phyloP scores from a whole-genome alignment of 352 stramenopile genomes.

The Plasmopara viticola region DNA sequence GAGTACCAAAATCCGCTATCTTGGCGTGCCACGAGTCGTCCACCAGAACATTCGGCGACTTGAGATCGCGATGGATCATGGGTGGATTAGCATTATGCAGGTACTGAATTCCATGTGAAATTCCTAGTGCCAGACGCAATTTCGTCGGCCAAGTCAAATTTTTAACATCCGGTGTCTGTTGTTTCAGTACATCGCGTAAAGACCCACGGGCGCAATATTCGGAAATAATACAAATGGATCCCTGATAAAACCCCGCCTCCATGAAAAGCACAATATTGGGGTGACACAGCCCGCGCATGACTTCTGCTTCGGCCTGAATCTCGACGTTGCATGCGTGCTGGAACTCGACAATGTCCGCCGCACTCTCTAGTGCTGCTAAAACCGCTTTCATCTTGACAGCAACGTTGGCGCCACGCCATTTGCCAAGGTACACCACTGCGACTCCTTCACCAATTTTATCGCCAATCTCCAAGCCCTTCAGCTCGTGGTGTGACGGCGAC shows the following conservation, averaged over 20 bases:
- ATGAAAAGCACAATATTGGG: conserved; percentile 88
- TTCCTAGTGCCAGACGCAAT: conserved; percentile 65
- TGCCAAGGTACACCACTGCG: conserved; percentile 91
- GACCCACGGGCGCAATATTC: conserved; percentile 93
- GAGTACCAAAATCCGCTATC: conserved; percentile 86
- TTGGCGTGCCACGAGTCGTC: conserved; percentile 87
- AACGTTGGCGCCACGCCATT: conserved; percentile 93
- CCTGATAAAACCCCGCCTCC: conserved; percentile 79
- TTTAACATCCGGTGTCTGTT: conserved; percentile 43
- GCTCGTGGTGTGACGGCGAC: conserved; percentile 58
- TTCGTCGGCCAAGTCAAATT: conserved; percentile 78
- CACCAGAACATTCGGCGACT: conserved; percentile 87
- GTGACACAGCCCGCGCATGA: conserved; percentile 78
- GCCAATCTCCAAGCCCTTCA: conserved; percentile 75
- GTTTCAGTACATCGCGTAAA: conserved; percentile 91
- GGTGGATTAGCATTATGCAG: conserved; percentile 84
- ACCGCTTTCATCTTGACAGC: conserved; percentile 92
- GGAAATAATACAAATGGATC: conserved; percentile 92
- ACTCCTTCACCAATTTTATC: conserved; percentile 83
- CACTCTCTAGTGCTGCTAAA: conserved; percentile 51
- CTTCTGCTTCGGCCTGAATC: conserved; percentile 74
- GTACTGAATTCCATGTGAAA: conserved; percentile 86
- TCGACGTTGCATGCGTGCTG: conserved; percentile 79
- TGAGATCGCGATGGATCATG: conserved; percentile 90
- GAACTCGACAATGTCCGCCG: conserved; percentile 61